phyloP scores from a whole-genome alignment of 495 filamentous ascomycete genomes.

The Neurospora sp. region DNA sequence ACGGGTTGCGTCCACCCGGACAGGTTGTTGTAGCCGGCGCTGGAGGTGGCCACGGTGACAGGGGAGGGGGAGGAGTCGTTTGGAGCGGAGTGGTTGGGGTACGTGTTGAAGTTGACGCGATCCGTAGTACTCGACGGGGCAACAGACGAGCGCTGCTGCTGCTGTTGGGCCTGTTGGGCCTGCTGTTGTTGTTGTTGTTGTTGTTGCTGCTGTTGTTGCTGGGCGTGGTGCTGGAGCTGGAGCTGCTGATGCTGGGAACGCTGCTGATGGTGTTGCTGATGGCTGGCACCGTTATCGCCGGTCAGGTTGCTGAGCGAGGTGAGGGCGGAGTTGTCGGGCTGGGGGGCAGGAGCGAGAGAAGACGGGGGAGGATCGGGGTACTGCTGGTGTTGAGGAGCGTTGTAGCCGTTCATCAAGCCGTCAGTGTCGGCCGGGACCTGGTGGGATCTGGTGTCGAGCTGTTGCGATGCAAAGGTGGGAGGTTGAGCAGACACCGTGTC shows the following conservation, averaged over 20 bases:
- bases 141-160: conserved; percentile 14
- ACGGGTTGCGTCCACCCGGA: conserved; percentile 12
- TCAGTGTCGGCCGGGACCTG: conserved; percentile 20
- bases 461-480: conserved; percentile 21
- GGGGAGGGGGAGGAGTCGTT: conserved; percentile 25
- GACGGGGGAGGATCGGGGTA: conserved; percentile 21
- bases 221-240: conserved; percentile 8
- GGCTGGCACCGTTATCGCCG: conserved; percentile 8
- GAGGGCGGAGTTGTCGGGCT: conserved; percentile 17
- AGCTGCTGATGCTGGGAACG: conserved; percentile 11
- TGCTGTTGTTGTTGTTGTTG: conserved; percentile 14
- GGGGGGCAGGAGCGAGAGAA: conserved; percentile 13
- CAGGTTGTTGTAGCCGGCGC: conserved; percentile 19
- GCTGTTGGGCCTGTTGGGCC: conserved; percentile 14
- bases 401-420: conserved; percentile 25
- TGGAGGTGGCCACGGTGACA: conserved; percentile 27
- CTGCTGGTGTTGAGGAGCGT: conserved; percentile 16
- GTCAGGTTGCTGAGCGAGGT: conserved; percentile 15
- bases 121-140: conserved; percentile 15
- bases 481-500: conserved; percentile 22
- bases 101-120: conserved; percentile 20
- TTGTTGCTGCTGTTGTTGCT: conserved; percentile 10
- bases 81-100: conserved; percentile 23
- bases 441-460: conserved; percentile 21
- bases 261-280: conserved; percentile 11